Percentiles rank a stretch among this genome's conserved stretches.
Evolutionary conservation across 768 basidiomycete genomes (phyloP).

Genomic region (Leucosporidium scottii): DNA sequence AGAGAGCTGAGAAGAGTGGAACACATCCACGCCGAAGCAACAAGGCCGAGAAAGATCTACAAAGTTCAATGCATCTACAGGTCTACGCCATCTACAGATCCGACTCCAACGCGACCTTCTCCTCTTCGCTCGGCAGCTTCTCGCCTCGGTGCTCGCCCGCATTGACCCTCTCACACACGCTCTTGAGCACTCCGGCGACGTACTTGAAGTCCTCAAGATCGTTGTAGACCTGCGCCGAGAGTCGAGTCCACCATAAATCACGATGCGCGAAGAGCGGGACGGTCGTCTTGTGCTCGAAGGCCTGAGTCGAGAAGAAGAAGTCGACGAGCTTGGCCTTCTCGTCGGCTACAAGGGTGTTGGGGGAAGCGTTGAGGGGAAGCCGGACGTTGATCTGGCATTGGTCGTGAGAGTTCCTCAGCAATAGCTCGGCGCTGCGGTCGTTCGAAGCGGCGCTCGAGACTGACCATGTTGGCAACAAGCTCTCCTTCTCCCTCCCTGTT

Average conservation of each 20-base stretch:
- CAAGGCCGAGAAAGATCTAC: no score
- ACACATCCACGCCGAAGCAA: no score
- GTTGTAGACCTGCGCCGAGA: conserved; percentile 33
- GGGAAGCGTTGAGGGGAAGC: conserved; percentile 15
- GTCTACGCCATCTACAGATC: background rate
- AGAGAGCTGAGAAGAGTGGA: no score
- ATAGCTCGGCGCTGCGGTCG: no score
- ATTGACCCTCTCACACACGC: conserved; percentile 14
- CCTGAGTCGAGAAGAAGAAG: conserved; percentile 5
- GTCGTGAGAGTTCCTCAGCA: no score
- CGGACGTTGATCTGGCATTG: conserved; percentile 35
- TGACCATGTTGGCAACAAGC: conserved; percentile 65
- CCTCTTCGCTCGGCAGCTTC: background rate
- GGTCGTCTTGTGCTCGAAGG: background rate
- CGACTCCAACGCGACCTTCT: background rate
- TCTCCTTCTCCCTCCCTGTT: conserved; percentile 47
- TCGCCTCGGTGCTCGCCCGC: background rate
- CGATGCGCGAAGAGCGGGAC: conserved; percentile 9
- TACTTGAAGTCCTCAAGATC: conserved; percentile 28
- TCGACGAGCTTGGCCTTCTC: background rate
- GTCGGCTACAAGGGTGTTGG: background rate
- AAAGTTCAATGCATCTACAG: no score
- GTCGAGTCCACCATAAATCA: conserved; percentile 5
- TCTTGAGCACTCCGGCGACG: conserved; percentile 10
- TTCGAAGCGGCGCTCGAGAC: no score